A percentile compares a stretch with the other conserved stretches of the same genome.
Conservation (phyloP, 306 rosid species). For the peach (Prunus persica) region DNA sequence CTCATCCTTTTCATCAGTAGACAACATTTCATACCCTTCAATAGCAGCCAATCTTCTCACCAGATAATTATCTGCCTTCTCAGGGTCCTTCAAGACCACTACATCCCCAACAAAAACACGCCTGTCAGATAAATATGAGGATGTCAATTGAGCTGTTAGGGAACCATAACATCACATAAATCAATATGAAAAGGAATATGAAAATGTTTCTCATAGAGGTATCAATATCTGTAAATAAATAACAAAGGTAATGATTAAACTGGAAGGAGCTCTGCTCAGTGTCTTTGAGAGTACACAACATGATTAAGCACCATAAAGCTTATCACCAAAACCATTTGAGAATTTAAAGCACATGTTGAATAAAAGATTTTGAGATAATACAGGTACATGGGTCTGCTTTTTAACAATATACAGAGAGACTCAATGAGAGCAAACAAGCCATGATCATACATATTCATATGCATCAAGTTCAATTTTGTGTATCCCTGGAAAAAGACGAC, state of each 20-base stretch:
- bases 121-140: slow-evolving; percentile 52
- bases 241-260: not conserved
- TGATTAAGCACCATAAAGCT: not conserved
- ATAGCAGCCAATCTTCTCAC: slow-evolving; percentile 87
- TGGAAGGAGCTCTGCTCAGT: not conserved
- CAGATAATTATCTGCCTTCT: slow-evolving; percentile 52
- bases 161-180: slow-evolving; percentile 1
- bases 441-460: not conserved
- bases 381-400: not conserved
- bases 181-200: not conserved
- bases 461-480: not conserved
- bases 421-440: not conserved
- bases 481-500: not conserved
- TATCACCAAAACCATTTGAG: not conserved
- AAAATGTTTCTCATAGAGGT: not conserved
- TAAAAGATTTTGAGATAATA: not conserved
- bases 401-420: not conserved
- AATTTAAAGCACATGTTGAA: not conserved
- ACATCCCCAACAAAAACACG: slow-evolving; percentile 91
- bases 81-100: slow-evolving; percentile 82
- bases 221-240: not conserved
- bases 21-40: slow-evolving; percentile 90
- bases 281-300: not conserved
- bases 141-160: not conserved
- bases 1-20: slow-evolving; percentile 76